Conservation (phyloP, 257 asterid species). For the Solanum chilense region DNA sequence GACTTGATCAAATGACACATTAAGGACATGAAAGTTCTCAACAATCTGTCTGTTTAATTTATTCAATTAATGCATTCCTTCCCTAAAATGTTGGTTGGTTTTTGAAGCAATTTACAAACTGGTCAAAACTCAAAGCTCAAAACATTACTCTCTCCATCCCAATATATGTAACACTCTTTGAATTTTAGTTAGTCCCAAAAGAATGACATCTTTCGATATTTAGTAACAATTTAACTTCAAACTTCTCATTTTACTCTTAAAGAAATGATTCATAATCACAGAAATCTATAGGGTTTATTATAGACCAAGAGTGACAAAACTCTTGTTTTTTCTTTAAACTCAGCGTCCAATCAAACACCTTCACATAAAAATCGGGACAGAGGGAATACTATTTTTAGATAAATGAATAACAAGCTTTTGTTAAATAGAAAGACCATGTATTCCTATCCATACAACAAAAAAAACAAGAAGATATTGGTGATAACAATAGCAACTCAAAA, state of each 20-base stretch:
- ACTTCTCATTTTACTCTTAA: neutral
- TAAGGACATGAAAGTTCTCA: neutral
- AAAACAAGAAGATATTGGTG: neutral
- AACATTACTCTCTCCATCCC: neutral
- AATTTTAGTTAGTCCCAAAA: neutral
- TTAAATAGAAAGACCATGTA: neutral
- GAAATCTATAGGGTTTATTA: neutral
- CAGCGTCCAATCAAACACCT: neutral
- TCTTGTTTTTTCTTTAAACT: neutral
- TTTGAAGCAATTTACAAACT: neutral
- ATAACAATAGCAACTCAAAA: neutral
- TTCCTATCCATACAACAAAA: neutral
- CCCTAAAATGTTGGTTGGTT: neutral
- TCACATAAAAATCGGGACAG: neutral
- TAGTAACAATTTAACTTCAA: neutral
- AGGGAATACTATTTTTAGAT: neutral
- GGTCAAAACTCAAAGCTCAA: neutral
- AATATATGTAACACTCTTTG: neutral
- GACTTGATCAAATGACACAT: neutral
- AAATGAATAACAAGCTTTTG: neutral
- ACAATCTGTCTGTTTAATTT: neutral
- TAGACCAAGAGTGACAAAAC: neutral
- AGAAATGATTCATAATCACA: neutral
- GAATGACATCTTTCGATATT: neutral
- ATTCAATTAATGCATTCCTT: neutral